Percentiles rank a stretch among this genome's conserved stretches.
Evolutionary conservation across 73 alveolate species (phyloP).

Genomic region (Halteria grandinella): DNA sequence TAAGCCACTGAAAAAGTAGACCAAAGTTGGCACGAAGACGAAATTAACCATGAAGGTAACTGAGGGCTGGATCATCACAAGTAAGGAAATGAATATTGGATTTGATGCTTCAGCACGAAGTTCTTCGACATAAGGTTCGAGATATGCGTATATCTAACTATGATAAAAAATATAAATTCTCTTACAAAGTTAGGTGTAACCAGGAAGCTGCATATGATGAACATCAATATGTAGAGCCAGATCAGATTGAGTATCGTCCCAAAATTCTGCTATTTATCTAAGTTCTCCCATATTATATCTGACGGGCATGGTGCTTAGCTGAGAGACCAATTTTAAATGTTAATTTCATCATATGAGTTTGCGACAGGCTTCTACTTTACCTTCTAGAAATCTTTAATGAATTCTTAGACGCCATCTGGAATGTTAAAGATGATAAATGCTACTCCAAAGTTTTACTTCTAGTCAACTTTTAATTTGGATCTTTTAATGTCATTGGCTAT

Average conservation of each 20-base stretch:
- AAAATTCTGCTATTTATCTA: constrained; percentile 72
- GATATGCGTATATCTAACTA: no score
- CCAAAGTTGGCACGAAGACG: no score
- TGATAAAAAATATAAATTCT: no score
- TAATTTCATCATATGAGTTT: no score
- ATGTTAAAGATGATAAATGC: constrained; percentile 17
- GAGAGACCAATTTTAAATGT: constrained; percentile 80
- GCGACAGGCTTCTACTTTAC: background rate
- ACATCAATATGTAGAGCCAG: constrained; percentile 64
- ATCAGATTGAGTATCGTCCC: constrained; percentile 67
- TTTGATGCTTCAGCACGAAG: no score
- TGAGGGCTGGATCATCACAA: no score
- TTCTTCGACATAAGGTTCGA: no score
- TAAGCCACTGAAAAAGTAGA: no score
- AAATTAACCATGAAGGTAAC: no score
- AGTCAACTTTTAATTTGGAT: background rate
- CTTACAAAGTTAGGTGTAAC: no score
- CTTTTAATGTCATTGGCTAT: background rate
- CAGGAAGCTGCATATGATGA: constrained; percentile 71
- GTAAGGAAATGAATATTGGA: no score
- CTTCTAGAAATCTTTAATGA: background rate
- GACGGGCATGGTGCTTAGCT: constrained; percentile 87
- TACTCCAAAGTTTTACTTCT: constrained; percentile 14
- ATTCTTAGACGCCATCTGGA: background rate
- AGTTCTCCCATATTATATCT: constrained; percentile 89